Evolutionary conservation across 345 rosid species (phyloP).

Genomic region (Eucalyptus curtisii): DNA sequence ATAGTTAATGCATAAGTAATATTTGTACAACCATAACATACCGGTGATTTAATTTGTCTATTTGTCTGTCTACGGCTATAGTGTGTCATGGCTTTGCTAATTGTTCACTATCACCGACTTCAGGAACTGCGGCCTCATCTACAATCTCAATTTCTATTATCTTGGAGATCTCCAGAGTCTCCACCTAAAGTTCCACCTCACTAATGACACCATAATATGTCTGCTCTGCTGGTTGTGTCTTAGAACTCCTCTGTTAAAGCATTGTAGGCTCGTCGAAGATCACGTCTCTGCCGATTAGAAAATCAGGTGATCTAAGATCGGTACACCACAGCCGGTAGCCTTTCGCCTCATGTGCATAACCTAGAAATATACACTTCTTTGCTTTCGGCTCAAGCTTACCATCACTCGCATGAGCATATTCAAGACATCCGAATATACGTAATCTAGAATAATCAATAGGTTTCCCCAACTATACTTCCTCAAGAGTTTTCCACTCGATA

Average conservation of each 20-base stretch:
- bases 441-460: accelerated
- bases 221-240: accelerated
- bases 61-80: accelerated
- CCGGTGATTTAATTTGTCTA: accelerated
- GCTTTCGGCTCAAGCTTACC: accelerated
- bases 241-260: too few relatives aligned
- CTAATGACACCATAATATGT: too few relatives aligned
- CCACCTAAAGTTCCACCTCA: accelerated
- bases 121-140: accelerated
- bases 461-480: too few relatives aligned
- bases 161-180: accelerated
- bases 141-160: too few relatives aligned
- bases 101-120: too few relatives aligned
- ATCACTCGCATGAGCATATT: too few relatives aligned
- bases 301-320: accelerated
- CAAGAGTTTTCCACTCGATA: accelerated
- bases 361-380: too few relatives aligned
- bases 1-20: too few relatives aligned
- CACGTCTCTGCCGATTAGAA: accelerated
- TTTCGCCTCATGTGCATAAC: too few relatives aligned
- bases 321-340: accelerated
- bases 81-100: too few relatives aligned
- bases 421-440: too few relatives aligned
- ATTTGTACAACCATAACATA: accelerated
- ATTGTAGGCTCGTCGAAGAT: accelerated